A percentile compares a stretch with the other conserved stretches of the same genome.
Conservation (phyloP, 2,329 filamentous ascomycete genomes). For the Diaporthe citriasiana region DNA sequence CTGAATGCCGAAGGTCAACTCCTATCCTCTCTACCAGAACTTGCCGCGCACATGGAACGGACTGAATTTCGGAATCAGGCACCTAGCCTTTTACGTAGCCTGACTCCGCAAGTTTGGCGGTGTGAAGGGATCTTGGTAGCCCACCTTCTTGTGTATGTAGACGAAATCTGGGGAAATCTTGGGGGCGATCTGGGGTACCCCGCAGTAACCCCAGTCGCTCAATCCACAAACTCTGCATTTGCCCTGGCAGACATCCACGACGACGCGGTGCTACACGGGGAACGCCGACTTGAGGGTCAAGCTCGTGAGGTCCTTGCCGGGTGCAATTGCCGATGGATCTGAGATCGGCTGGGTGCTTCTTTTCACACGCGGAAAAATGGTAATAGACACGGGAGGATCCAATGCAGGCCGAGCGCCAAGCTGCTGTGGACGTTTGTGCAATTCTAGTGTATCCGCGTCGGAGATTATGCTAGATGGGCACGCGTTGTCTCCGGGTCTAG, state of each 20-base stretch:
- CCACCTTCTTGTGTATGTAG: background rate
- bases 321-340: background rate
- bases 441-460: background rate
- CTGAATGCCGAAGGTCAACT: background rate
- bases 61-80: too few species aligned
- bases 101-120: background rate
- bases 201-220: background rate
- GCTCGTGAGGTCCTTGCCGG: background rate
- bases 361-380: background rate
- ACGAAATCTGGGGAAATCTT: background rate
- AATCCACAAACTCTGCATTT: background rate
- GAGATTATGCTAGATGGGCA: background rate
- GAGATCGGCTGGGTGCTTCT: background rate
- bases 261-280: background rate
- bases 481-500: background rate
- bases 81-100: background rate
- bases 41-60: background rate
- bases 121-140: background rate
- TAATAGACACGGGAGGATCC: background rate
- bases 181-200: conserved; percentile 12
- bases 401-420: background rate
- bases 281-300: background rate
- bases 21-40: too few species aligned
- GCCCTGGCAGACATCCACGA: background rate
- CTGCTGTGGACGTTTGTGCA: too few species aligned